These are phyloP conservation scores for Pichia norvegensis DNA, from an alignment of 1,139 yeast genomes.

Conservation along the genomic window DNA sequence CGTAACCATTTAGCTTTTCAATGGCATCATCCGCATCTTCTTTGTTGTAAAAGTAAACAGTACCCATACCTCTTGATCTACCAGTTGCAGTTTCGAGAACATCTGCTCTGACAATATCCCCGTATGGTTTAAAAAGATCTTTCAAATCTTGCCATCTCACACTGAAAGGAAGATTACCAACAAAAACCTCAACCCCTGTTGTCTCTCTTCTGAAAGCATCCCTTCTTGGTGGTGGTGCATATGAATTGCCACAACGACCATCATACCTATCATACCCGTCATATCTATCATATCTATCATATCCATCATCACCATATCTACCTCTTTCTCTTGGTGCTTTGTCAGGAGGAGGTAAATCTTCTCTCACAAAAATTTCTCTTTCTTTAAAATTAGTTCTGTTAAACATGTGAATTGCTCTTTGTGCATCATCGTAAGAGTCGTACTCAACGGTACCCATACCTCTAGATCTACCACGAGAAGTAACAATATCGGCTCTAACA, in stretches of 20 bases:
- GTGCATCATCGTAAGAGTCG: slow-evolving; percentile 57
- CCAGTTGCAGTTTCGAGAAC: slow-evolving; percentile 63
- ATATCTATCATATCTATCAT: slow-evolving; percentile 15
- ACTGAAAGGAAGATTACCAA: slow-evolving; percentile 76
- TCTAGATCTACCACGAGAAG: slow-evolving; percentile 75
- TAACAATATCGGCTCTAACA: slow-evolving; percentile 78
- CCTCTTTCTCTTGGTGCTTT: slow-evolving; percentile 18
- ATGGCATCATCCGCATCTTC: slow-evolving; percentile 61
- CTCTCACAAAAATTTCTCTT: slow-evolving; percentile 84
- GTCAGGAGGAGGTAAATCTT: slow-evolving; percentile 74
- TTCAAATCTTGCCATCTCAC: slow-evolving; percentile 79
- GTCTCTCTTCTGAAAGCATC: slow-evolving; percentile 14
- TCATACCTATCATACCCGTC: slow-evolving; percentile 10
- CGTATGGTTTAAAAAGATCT: slow-evolving; percentile 73
- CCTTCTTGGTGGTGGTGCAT: slow-evolving; percentile 14
- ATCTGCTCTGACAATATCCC: slow-evolving; percentile 75
- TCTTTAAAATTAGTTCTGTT: slow-evolving; percentile 65
- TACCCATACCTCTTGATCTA: slow-evolving; percentile 81
- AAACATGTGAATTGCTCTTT: slow-evolving; percentile 61
- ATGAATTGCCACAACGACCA: slow-evolving; percentile 7
- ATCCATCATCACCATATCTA: slow-evolving; percentile 9
- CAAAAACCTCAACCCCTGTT: slow-evolving; percentile 64
- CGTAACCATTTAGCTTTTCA: slow-evolving; percentile 56
- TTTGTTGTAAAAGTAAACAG: slow-evolving; percentile 51
- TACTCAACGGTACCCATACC: slow-evolving; percentile 95